These are phyloP conservation scores for Alternaria triticimaculans DNA, from an alignment of 2,329 filamentous ascomycete species.

Conservation along the genomic window DNA sequence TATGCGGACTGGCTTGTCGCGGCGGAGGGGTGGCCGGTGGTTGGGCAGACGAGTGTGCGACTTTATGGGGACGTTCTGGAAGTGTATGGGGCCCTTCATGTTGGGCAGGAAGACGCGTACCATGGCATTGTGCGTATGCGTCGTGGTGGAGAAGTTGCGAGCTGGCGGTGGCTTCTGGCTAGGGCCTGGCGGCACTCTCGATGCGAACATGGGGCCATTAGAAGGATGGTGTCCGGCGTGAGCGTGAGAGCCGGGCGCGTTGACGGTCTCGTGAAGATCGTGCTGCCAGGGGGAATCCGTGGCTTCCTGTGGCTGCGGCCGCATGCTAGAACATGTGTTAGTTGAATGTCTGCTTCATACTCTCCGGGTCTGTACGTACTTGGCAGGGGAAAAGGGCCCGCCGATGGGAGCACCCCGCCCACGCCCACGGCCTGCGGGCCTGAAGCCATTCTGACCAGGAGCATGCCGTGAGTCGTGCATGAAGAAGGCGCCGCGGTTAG, in stretches of 20 bases:
- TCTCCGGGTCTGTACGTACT: conserved; percentile 57
- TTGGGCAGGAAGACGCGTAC: conserved; percentile 81
- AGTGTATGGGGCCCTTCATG: conserved; percentile 73
- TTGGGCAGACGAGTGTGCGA: conserved; percentile 94
- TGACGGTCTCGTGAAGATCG: conserved; percentile 82
- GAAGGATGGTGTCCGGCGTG: conserved; percentile 27
- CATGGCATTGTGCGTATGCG: conserved; percentile 81
- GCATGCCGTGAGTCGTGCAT: conserved; percentile 91
- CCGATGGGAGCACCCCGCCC: conserved; percentile 62
- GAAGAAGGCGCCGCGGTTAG: conserved; percentile 93
- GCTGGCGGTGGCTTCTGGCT: conserved; percentile 43
- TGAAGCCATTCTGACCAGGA: conserved; percentile 78
- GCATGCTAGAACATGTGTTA: conserved; percentile 48
- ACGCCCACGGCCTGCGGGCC: conserved; percentile 69
- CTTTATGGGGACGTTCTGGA: conserved; percentile 79
- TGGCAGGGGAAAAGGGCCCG: conserved; percentile 61
- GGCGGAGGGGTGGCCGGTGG: conserved; percentile 88
- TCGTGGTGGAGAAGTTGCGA: conserved; percentile 76
- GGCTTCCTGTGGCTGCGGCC: conserved; percentile 55
- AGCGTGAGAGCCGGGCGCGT: conserved; percentile 46
- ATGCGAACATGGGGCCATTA: conserved; percentile 26
- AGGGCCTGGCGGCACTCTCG: conserved; percentile 28
- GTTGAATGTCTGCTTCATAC: conserved; percentile 12
- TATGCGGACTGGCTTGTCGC: conserved; percentile 95
- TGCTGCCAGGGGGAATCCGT: conserved; percentile 86